These are phyloP conservation scores for Leccinum pachyderme DNA, from an alignment of 1,284 basidiomycete species.

Conservation along the genomic window DNA sequence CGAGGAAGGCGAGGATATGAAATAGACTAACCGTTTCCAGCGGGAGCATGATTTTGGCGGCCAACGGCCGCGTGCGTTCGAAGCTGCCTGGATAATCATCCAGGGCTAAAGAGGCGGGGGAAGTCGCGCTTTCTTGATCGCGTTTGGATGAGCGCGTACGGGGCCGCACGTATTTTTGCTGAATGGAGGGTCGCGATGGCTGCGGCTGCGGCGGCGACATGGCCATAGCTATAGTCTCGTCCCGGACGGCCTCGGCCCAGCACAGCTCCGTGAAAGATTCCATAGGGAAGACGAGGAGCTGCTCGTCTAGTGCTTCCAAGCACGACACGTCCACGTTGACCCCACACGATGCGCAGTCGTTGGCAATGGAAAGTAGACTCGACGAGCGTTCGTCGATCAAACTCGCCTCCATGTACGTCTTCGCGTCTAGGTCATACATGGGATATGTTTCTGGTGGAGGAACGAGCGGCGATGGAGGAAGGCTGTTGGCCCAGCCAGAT, in stretches of 20 bases:
- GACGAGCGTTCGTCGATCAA: constrained; percentile 6
- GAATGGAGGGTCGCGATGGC: not conserved
- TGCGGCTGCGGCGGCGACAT: not conserved
- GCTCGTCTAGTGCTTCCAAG: constrained; percentile 27
- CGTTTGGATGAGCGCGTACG: constrained; percentile 21
- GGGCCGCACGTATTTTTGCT: constrained; percentile 6
- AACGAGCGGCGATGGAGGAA: constrained; percentile 20
- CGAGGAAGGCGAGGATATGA: not conserved
- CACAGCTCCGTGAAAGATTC: constrained; percentile 32
- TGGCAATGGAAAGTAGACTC: constrained; percentile 12
- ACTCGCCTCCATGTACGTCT: constrained; percentile 3
- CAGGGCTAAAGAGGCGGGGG: not conserved
- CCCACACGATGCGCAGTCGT: constrained; percentile 31
- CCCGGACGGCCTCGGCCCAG: constrained; percentile 27
- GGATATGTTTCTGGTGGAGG: constrained; percentile 2
- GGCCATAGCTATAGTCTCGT: constrained; percentile 14
- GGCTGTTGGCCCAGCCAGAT: constrained; percentile 23
- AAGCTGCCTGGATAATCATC: constrained; percentile 14
- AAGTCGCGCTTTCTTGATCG: not conserved
- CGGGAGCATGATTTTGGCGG: constrained; percentile 20
- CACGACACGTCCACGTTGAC: constrained; percentile 29
- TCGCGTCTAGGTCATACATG: constrained; percentile 11
- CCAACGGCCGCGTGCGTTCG: constrained; percentile 13
- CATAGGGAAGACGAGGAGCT: constrained; percentile 27
- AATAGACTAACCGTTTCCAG: constrained; percentile 17